Evolutionary conservation across 164 flowering plant genomes (phyloP).

Genomic region (Chimonanthus salicifolius): DNA sequence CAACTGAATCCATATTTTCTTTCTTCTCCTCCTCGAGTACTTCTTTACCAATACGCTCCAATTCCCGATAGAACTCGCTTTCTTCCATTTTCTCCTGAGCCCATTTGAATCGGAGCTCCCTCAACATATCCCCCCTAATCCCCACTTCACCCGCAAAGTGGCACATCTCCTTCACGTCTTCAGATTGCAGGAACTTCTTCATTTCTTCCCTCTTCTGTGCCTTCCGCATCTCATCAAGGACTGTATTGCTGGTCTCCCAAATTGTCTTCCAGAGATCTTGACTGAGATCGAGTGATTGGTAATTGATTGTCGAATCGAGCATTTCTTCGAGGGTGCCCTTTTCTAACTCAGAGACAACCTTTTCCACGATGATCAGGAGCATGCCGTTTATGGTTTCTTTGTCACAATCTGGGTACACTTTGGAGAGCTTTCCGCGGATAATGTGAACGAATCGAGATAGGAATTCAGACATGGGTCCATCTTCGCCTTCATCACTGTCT

Average conservation of each 20-base stretch:
- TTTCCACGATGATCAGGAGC: conserved; percentile 62
- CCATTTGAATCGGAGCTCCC: conserved; percentile 90
- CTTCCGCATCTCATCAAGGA: conserved; percentile 73
- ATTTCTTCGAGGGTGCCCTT: conserved; percentile 43
- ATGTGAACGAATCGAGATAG: conserved; percentile 71
- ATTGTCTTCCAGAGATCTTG: conserved; percentile 84
- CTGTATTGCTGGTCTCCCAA: conserved; percentile 69
- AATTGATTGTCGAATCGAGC: conserved; percentile 19
- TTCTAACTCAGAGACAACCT: conserved; percentile 70
- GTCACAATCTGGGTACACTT: conserved; percentile 49
- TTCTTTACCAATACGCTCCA: conserved; percentile 39
- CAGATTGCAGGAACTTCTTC: conserved; percentile 63
- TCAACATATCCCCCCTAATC: conserved; percentile 80
- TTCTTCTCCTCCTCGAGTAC: conserved; percentile 14
- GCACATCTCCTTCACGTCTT: conserved; percentile 70
- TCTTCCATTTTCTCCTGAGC: conserved; percentile 86
- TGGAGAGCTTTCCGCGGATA: conserved; percentile 62
- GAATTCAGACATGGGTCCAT: conserved; percentile 61
- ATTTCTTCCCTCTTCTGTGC: conserved; percentile 72
- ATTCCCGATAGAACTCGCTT: conserved; percentile 51
- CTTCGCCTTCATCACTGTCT: conserved; percentile 17
- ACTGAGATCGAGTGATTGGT: conserved; percentile 53
- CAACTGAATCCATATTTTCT: conserved; percentile 4
- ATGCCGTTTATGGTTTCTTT: conserved; percentile 65
- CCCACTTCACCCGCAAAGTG: conserved; percentile 86